phyloP scores from a whole-genome alignment of 306 rosid species.

The Cyclanthera cordifolia region DNA sequence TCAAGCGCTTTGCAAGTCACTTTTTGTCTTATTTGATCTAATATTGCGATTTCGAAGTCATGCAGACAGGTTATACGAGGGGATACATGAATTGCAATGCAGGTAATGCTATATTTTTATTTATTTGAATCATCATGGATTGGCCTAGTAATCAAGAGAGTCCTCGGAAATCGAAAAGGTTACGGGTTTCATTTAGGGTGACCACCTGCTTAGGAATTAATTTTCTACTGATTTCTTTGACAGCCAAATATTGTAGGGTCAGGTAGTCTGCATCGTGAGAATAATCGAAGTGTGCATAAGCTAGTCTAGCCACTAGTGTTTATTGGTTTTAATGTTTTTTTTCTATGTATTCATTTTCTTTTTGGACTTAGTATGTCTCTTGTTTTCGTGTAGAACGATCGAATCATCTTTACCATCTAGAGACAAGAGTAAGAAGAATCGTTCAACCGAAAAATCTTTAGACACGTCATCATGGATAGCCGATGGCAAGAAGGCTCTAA shows the following conservation, averaged over 20 bases:
- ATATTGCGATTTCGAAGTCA: conserved; percentile 75
- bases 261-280: too few relatives aligned
- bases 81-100: conserved; percentile 81
- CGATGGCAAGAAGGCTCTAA: conserved; percentile 85
- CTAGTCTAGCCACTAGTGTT: background rate
- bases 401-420: conserved; percentile 53
- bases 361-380: background rate
- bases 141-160: too few relatives aligned
- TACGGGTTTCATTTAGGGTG: too few relatives aligned
- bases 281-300: too few relatives aligned
- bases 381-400: conserved; percentile 31
- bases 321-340: background rate
- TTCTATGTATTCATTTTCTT: background rate
- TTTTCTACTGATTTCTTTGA: too few relatives aligned
- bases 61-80: conserved; percentile 79
- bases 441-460: too few relatives aligned
- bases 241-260: too few relatives aligned
- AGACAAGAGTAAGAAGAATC: conserved; percentile 49
- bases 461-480: conserved; percentile 61
- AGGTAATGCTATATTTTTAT: conserved; percentile 36
- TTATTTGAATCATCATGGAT: background rate
- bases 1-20: conserved; percentile 66
- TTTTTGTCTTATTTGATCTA: conserved; percentile 74
- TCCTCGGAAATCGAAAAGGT: too few relatives aligned
- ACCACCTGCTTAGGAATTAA: too few relatives aligned